Conservation (phyloP, 345 rosid species). For the Mallotus nudiflorus region DNA sequence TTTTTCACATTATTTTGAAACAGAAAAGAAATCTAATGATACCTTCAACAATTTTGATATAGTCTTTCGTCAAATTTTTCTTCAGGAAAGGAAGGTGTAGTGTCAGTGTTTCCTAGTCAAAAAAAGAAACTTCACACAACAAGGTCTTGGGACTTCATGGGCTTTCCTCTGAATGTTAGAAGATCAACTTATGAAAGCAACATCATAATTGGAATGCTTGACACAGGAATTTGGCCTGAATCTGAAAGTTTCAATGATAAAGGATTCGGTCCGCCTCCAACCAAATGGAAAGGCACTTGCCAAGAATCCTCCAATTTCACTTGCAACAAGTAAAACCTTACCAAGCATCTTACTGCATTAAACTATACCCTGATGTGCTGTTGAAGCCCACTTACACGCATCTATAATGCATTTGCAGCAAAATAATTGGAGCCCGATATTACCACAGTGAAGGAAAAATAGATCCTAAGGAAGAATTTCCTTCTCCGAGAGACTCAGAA, state of each 20-base stretch:
- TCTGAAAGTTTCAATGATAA: constrained; percentile 42
- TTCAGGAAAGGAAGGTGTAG: constrained; percentile 50
- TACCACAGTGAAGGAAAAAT: background rate
- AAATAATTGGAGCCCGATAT: constrained; percentile 14
- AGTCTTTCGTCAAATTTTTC: background rate
- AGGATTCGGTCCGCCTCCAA: constrained; percentile 48
- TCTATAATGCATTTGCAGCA: constrained; percentile 29
- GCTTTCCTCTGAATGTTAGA: constrained; percentile 32
- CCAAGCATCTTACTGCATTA: too few species aligned
- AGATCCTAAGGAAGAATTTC: background rate
- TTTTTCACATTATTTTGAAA: too few species aligned
- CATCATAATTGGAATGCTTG: constrained; percentile 46
- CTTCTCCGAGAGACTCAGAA: constrained; percentile 14
- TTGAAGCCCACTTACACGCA: background rate
- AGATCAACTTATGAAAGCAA: constrained; percentile 40
- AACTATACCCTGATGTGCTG: background rate
- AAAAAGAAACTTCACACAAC: constrained; percentile 50
- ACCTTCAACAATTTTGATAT: too few species aligned
- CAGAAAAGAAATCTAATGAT: too few species aligned
- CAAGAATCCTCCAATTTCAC: constrained; percentile 42
- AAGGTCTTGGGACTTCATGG: constrained; percentile 62
- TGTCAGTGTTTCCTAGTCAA: constrained; percentile 53
- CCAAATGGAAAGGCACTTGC: constrained; percentile 53
- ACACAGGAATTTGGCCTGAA: constrained; percentile 56
- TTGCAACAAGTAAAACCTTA: constrained; percentile 51